These are phyloP conservation scores for Teratosphaeria gauchensis DNA, from an alignment of 2,329 filamentous ascomycete genomes.

Conservation along the genomic window DNA sequence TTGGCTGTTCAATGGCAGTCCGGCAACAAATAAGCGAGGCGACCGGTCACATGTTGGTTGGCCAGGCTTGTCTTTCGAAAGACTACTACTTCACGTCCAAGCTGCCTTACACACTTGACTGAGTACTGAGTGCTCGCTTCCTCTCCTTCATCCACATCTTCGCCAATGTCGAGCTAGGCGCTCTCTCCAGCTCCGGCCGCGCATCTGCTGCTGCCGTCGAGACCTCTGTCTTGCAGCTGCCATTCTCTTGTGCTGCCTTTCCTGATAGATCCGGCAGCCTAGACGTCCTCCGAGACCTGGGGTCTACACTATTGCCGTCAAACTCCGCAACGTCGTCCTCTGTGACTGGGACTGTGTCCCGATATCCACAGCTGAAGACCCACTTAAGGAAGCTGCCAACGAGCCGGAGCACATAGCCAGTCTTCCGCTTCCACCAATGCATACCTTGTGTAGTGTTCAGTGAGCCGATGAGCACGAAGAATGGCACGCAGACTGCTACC, in stretches of 20 bases:
- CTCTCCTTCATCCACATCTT: neutral
- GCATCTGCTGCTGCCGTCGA: neutral
- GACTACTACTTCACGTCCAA: too few relatives aligned
- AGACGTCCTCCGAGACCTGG: neutral
- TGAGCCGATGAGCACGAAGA: slow-evolving; percentile 37
- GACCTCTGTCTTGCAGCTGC: neutral
- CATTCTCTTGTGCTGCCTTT: neutral
- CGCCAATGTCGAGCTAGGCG: neutral
- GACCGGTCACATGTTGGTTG: too few relatives aligned
- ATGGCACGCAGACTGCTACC: slow-evolving; percentile 34
- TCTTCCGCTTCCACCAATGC: slow-evolving; percentile 25
- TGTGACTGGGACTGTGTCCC: neutral
- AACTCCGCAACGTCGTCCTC: neutral
- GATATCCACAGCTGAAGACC: neutral
- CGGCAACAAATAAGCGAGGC: too few relatives aligned
- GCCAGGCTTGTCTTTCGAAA: too few relatives aligned
- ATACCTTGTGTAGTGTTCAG: slow-evolving; percentile 34
- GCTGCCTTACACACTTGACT: neutral
- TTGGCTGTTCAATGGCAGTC: too few relatives aligned
- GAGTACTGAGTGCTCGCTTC: neutral
- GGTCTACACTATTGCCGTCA: neutral
- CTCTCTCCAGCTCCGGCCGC: neutral
- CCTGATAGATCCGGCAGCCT: neutral
- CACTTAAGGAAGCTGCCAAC: neutral
- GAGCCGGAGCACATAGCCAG: neutral